Percentiles rank a stretch among this genome's conserved stretches.
These are phyloP conservation scores for Puccinia novopanici DNA, from an alignment of 1,284 basidiomycete genomes.

Conservation along the genomic window DNA sequence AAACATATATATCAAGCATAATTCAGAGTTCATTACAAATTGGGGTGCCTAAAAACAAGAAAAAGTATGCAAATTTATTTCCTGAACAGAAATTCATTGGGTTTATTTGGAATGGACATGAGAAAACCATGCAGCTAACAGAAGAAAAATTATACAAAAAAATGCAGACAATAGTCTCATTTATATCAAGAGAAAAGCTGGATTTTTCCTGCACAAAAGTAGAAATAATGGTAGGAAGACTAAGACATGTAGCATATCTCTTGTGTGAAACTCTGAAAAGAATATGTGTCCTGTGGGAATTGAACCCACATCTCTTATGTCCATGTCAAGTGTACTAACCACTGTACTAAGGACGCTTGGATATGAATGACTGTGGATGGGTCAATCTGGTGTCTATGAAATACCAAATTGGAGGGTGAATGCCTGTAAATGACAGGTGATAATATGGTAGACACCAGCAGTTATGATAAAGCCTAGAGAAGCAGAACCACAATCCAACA, in stretches of 20 bases:
- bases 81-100: slow-evolving; percentile 19
- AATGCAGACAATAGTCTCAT: background rate
- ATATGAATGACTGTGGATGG: too few species aligned
- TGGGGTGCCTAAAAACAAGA: background rate
- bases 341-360: too few species aligned
- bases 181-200: background rate
- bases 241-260: slow-evolving; percentile 6
- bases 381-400: too few species aligned
- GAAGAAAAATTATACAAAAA: background rate
- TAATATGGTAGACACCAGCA: too few species aligned
- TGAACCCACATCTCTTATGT: too few species aligned
- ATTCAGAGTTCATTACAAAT: background rate
- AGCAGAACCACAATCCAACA: too few species aligned
- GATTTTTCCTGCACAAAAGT: background rate
- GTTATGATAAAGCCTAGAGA: too few species aligned
- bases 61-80: background rate
- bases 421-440: too few species aligned
- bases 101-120: slow-evolving; percentile 8
- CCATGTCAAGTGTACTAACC: too few species aligned
- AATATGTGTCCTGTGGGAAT: too few species aligned
- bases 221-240: background rate
- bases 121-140: background rate
- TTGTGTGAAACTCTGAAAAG: too few species aligned
- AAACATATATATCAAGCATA: background rate
- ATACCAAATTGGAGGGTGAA: too few species aligned